Evolutionary conservation across 257 asterid genomes (phyloP).

Genomic region (Thymus mandschuricus): DNA sequence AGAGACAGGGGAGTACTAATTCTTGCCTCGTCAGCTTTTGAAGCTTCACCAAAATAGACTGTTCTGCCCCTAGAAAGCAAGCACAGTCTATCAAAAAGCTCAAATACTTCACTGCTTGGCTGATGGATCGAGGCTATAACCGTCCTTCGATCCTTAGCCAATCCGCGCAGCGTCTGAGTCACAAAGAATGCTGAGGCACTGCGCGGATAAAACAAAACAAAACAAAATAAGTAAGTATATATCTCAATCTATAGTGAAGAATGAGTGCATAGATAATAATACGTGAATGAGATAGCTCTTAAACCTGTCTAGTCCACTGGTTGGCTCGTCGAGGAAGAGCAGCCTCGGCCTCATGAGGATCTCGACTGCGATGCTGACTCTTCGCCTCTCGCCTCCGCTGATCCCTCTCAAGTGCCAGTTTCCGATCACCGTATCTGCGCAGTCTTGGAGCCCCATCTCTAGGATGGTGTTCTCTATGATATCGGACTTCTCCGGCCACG

Average conservation of each 20-base stretch:
- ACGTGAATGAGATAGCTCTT: neutral
- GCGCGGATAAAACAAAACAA: constrained; percentile 4
- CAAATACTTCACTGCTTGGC: constrained; percentile 97
- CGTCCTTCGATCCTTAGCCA: constrained; percentile 87
- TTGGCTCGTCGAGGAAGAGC: constrained; percentile 94
- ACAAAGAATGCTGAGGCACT: constrained; percentile 97
- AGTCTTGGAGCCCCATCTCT: constrained; percentile 95
- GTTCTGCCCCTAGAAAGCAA: constrained; percentile 87
- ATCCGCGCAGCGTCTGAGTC: constrained; percentile 76
- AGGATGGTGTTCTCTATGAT: constrained; percentile 79
- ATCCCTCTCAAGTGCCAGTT: constrained; percentile 96
- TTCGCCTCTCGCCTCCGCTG: constrained; percentile 90
- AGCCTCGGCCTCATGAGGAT: constrained; percentile 81
- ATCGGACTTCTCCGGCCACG: constrained; percentile 59
- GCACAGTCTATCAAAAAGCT: constrained; percentile 78
- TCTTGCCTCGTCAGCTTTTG: constrained; percentile 83
- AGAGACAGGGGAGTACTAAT: neutral
- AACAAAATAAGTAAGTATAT: too few relatives aligned
- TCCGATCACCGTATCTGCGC: constrained; percentile 92
- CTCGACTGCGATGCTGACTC: constrained; percentile 93
- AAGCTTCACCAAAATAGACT: constrained; percentile 85
- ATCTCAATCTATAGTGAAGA: too few relatives aligned
- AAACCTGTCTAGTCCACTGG: constrained; percentile 96
- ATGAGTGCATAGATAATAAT: neutral
- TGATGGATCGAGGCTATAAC: constrained; percentile 94